Evolutionary conservation across 1,284 basidiomycete species (phyloP), one percentile per base, ranked within the genome.

Genomic region (Ceratobasidium sp.): DNA sequence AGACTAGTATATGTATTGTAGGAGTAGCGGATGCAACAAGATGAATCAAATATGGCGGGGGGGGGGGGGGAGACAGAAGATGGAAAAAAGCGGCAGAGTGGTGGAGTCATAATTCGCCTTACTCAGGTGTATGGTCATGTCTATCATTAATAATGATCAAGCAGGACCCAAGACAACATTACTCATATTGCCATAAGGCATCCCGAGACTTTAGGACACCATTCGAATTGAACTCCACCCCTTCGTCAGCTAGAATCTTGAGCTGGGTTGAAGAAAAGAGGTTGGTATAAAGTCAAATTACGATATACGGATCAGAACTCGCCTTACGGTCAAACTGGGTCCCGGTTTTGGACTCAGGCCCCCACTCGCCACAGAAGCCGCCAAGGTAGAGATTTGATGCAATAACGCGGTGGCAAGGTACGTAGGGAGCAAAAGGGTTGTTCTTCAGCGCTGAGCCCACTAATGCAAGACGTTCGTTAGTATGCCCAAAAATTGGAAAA

Each of bases 381-480:
- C 91, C 91, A 23, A 92, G 85, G 77, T 87, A 91, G 10, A 88
- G 81, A 79, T 88, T 89, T 1, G 91, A 89, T 0, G 91, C 89
- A 39, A 93, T 88, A 70, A 93, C 87, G 44, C 92, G 88, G 81
- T 93, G 92, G 76, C 92, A 93, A 0, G 91, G 92, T 10, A 92
- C 86, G 73, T 86, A 87, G 0, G 92, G 92, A 5, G 88, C 88
- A 82, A 92, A 93, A 0, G 91, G 91, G 81, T 93, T 93, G 55
- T 85, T 86, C 53, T 89, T 86, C 53, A 93, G 83, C 0, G 91
- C 92, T 44, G 85, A 86, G 39, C 92, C 92, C 28, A 91, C 91
- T 91, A 79, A 56, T 5, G 42, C 26, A 51, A 73, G 49, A 79
- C 18, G 40, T 40, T 64, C 46, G 56, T 55, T 64, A 64, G 40